A percentile compares a stretch with the other conserved stretches of the same genome.
Conservation (phyloP, 345 rosid species). For the Eutrema yunnanense region DNA sequence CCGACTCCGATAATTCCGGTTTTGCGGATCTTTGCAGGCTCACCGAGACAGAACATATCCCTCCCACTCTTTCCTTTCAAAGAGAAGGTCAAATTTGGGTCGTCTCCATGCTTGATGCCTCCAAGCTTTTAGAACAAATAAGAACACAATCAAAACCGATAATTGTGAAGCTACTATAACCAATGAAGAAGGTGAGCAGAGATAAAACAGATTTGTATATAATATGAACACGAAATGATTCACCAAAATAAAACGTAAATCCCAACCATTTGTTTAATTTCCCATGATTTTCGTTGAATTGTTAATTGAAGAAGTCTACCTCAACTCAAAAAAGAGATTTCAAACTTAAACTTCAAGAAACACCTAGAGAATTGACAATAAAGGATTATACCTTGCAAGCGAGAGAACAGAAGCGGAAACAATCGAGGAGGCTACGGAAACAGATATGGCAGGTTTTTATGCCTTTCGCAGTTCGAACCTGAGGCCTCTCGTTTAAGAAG, state of each 20-base stretch:
- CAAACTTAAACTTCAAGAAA: too few relatives aligned
- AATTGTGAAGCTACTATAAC: not conserved
- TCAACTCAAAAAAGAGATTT: too few relatives aligned
- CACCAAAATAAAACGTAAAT: not conserved
- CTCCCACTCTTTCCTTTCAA: conserved; percentile 30
- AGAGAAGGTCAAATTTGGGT: conserved; percentile 42
- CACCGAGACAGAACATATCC: conserved; percentile 37
- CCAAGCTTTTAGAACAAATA: conserved; percentile 37
- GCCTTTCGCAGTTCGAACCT: conserved; percentile 58
- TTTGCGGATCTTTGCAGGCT: conserved; percentile 35
- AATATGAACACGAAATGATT: not conserved
- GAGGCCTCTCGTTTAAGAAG: conserved; percentile 75
- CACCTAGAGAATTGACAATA: too few relatives aligned
- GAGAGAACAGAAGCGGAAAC: conserved; percentile 69
- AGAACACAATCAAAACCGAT: not conserved
- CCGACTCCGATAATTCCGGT: conserved; percentile 24
- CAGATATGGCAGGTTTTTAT: conserved; percentile 69
- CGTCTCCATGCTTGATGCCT: conserved; percentile 52
- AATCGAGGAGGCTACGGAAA: conserved; percentile 63
- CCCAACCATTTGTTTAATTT: too few relatives aligned
- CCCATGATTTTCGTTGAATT: too few relatives aligned
- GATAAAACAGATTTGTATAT: not conserved
- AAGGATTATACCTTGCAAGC: conserved; percentile 46
- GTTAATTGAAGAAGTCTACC: too few relatives aligned
- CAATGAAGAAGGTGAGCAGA: not conserved